Evolutionary conservation across 192 early-diverging fungal species (phyloP), one percentile per base, ranked within the genome.

Genomic region (Backusella psychrophila): DNA sequence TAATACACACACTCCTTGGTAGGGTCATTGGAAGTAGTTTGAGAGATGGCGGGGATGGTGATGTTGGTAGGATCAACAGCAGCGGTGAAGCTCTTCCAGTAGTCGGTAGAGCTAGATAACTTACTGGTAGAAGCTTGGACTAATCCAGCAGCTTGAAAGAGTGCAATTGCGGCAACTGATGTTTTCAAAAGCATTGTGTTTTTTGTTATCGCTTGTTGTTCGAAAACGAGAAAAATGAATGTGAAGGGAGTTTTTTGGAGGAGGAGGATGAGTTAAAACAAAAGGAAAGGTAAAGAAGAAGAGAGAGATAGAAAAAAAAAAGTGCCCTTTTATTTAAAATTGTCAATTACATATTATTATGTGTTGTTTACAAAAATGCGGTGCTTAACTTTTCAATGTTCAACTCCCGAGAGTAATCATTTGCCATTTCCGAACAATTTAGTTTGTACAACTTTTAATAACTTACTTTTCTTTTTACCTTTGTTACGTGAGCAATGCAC

Each of bases 11-110:
- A 81, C 66, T 81, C 65, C 12, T 39, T 53, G 15, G 72, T 69
- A 26, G 56, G 33, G 26, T 81, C 75, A 49, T 77, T 52, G 2
- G 80, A 81, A 26, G 80, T 81, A 15, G 80, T 81, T 71, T 81
- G 80, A 39, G 72, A 68, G 59, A 81, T 77, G 36, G 49, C 46
- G 19, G 80, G 80, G 53, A 81, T 77, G 35, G 31, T 68, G 35
- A 80, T 39, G 15, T 78, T 80, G 19, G 79, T 80, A n/a, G 79
- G 79, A 67, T 80, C 79, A 17, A 73, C 71, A 21, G 59, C 71
- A 21, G 70, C 38, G 17, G 78, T 44, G 53, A 69, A 80, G 52
- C 26, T 70, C 56, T 63, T 63, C 56, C 56, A 63, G 26, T 63
- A 63, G 9, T 63, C 56, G 21, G 76, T 3, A 69, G 77, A 35